Percentiles rank a stretch among this genome's conserved stretches.
Conservation (phyloP, 73 alveolate genomes). For the Stentor coeruleus region DNA sequence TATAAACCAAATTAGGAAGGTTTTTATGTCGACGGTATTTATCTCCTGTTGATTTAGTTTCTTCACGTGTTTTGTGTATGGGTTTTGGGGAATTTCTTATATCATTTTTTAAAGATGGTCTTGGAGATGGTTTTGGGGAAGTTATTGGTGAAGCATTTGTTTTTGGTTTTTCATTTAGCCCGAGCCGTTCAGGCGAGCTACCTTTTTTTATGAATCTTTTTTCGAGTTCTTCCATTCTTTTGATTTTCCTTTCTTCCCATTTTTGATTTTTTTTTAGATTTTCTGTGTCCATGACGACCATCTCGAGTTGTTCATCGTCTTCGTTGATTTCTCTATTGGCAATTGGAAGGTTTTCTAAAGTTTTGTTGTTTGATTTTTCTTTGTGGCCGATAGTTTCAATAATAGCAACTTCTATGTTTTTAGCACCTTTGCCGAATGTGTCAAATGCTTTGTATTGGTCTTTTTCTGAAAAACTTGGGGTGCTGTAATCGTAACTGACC, state of each 20-base stretch:
- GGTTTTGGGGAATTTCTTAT: neutral
- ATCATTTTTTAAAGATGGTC: neutral
- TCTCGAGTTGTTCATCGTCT: neutral
- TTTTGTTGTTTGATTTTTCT: no score
- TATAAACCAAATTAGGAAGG: conserved; percentile 17
- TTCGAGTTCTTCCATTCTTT: conserved; percentile 18
- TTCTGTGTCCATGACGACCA: neutral
- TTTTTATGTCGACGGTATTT: conserved; percentile 10
- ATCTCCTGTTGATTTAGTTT: neutral
- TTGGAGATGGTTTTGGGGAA: neutral
- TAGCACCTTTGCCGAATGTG: neutral
- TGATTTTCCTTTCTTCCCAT: neutral
- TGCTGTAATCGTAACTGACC: no score
- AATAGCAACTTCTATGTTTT: no score
- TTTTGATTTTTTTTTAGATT: neutral
- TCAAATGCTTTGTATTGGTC: neutral
- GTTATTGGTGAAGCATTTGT: neutral
- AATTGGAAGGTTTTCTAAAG: no score
- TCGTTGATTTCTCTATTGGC: no score
- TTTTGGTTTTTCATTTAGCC: neutral
- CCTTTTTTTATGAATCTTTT: neutral
- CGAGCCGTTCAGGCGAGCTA: neutral
- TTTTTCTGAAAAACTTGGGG: neutral
- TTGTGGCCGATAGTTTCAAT: neutral
- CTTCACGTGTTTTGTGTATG: neutral